phyloP scores from a whole-genome alignment of 2,329 filamentous ascomycete species.

The Hortaea werneckii region DNA sequence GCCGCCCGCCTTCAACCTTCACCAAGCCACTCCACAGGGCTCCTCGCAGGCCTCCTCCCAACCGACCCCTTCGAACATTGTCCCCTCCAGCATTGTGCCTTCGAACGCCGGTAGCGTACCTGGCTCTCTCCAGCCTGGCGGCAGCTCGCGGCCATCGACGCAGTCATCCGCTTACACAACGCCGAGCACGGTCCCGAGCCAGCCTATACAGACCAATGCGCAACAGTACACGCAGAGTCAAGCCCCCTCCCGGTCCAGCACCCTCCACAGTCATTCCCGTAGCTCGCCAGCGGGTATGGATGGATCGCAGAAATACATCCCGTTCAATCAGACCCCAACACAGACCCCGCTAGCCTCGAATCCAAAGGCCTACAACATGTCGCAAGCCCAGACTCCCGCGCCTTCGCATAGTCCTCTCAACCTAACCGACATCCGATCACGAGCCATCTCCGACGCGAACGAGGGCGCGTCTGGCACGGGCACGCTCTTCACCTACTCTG shows the following conservation, averaged over 20 bases:
- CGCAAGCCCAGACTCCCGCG: constrained; percentile 45
- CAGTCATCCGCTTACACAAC: constrained; percentile 47
- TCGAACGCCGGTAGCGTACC: constrained; percentile 38
- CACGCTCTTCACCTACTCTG: constrained; percentile 52
- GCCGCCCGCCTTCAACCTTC: constrained; percentile 49
- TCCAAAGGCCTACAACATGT: constrained; percentile 50
- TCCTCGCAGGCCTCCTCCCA: constrained; percentile 3
- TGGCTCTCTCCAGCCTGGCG: constrained; percentile 47
- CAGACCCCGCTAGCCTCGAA: constrained; percentile 30
- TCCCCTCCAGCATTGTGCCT: constrained; percentile 12
- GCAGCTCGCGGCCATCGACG: constrained; percentile 42
- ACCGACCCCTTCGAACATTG: too few species aligned
- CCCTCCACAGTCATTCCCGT: constrained; percentile 68
- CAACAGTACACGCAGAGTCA: constrained; percentile 44
- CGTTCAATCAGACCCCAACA: constrained; percentile 55
- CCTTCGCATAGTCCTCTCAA: constrained; percentile 80
- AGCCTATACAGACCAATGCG: constrained; percentile 41
- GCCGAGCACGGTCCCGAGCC: constrained; percentile 47
- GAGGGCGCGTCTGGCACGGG: constrained; percentile 56
- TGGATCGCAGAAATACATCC: constrained; percentile 46
- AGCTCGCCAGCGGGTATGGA: constrained; percentile 62
- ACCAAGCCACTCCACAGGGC: constrained; percentile 37
- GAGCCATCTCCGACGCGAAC: constrained; percentile 69
- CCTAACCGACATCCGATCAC: constrained; percentile 80
- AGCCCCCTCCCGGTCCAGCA: constrained; percentile 55